Evolutionary conservation across 2,329 filamentous ascomycete species (phyloP).

Genomic region (Dothideomycetidae sp.): DNA sequence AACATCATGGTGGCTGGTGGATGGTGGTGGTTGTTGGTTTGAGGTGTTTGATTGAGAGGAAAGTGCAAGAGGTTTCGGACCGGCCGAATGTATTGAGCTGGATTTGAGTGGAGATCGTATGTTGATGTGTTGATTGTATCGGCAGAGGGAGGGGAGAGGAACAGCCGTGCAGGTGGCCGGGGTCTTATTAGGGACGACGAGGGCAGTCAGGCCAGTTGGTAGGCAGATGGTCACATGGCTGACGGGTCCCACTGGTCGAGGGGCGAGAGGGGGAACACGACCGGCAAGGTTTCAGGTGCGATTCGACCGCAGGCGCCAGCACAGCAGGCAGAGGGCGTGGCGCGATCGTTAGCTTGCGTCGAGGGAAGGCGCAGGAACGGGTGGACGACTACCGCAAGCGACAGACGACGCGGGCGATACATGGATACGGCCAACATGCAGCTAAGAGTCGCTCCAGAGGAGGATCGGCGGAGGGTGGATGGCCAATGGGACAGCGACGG

Average conservation of each 20-base stretch:
- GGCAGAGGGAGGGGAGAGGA: not conserved
- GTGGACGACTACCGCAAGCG: no score
- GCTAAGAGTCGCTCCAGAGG: no score
- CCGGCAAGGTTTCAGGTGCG: not conserved
- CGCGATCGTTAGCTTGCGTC: not conserved
- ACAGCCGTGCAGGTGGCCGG: not conserved
- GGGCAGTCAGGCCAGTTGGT: not conserved
- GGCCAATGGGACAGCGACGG: no score
- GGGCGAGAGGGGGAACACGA: not conserved
- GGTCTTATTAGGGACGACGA: not conserved
- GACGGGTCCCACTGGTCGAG: not conserved
- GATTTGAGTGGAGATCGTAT: not conserved
- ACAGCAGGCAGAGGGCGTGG: not conserved
- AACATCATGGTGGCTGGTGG: slow-evolving; percentile 6
- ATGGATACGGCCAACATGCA: no score
- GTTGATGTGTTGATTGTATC: not conserved
- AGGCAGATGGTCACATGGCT: not conserved
- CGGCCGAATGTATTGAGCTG: not conserved
- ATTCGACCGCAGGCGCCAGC: not conserved
- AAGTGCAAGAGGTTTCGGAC: no score
- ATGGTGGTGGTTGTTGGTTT: not conserved
- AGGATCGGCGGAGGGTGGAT: no score
- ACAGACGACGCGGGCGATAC: not conserved
- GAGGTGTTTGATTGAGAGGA: not conserved
- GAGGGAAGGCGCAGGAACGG: not conserved